phyloP scores from a whole-genome alignment of 2,329 filamentous ascomycete genomes.

The Aspergillus hortae region DNA sequence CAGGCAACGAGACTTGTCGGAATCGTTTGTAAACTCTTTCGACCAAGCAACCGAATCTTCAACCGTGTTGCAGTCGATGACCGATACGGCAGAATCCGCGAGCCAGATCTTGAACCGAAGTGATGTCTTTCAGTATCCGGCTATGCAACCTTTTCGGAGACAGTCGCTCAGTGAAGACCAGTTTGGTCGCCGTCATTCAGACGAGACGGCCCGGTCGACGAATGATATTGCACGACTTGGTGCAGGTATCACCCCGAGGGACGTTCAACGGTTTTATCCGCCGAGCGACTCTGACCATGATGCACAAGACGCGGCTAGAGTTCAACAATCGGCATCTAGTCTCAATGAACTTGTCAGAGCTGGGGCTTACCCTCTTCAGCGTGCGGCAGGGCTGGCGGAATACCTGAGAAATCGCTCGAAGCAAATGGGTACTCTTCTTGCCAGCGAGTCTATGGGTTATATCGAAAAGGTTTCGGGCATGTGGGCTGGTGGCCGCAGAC shows the following conservation, averaged over 20 bases:
- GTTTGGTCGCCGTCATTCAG: conserved; percentile 27
- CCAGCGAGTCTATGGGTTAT: conserved; percentile 92
- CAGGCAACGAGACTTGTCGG: conserved; percentile 61
- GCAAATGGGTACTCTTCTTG: conserved; percentile 75
- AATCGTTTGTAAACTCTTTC: conserved; percentile 71
- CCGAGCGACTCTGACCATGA: conserved; percentile 23
- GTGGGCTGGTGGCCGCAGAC: conserved; percentile 86
- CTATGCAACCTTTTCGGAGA: conserved; percentile 47
- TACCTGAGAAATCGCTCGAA: conserved; percentile 77
- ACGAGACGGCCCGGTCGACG: conserved; percentile 32
- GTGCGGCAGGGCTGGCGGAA: conserved; percentile 76
- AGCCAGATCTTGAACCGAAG: conserved; percentile 87
- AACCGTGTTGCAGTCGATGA: conserved; percentile 63
- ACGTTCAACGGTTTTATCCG: conserved; percentile 14
- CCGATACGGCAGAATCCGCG: conserved; percentile 73
- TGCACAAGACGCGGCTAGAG: conserved; percentile 15
- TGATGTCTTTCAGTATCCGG: conserved; percentile 81
- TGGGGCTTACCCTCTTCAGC: conserved; percentile 75
- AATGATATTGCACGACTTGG: conserved; percentile 20
- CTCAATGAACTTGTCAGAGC: conserved; percentile 58
- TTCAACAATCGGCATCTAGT: conserved; percentile 44
- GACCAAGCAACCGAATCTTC: conserved; percentile 74
- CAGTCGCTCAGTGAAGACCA: conserved; percentile 26
- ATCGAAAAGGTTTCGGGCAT: conserved; percentile 96
- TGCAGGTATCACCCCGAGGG: conserved; percentile 3